Evolutionary conservation across 208 protist species (phyloP).

Genomic region (Leishmania mexicana): DNA sequence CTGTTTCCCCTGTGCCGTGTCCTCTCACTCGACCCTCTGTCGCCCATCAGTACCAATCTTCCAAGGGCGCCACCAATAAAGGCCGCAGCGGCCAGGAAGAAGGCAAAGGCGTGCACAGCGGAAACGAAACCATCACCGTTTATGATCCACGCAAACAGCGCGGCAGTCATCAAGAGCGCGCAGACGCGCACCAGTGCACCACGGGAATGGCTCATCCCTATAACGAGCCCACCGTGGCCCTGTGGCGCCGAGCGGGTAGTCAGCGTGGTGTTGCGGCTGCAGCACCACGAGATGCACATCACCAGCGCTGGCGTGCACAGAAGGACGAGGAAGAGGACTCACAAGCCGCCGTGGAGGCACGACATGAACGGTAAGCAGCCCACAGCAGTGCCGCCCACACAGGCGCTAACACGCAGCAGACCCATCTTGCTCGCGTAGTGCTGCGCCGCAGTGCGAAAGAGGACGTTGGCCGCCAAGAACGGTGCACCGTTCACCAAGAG

Average conservation of each 20-base stretch:
- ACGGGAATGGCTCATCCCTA: slow-evolving; percentile 73
- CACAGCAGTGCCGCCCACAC: slow-evolving; percentile 19
- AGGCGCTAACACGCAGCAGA: slow-evolving; percentile 43
- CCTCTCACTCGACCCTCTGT: slow-evolving; percentile 6
- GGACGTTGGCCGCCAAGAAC: slow-evolving; percentile 40
- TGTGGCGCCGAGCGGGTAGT: slow-evolving; percentile 49
- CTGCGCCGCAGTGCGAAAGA: slow-evolving; percentile 38
- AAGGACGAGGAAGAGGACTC: slow-evolving; percentile 25
- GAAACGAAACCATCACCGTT: slow-evolving; percentile 34
- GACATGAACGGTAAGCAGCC: slow-evolving; percentile 22
- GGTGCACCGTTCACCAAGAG: slow-evolving; percentile 56
- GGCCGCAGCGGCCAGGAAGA: slow-evolving; percentile 33
- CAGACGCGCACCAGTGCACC: slow-evolving; percentile 47
- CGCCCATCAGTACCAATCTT: slow-evolving; percentile 23
- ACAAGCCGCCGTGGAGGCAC: neutral
- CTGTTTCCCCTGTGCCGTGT: neutral
- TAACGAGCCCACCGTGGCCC: slow-evolving; percentile 49
- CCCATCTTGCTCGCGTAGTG: slow-evolving; percentile 43
- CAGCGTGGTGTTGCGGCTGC: slow-evolving; percentile 60
- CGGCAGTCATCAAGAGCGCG: slow-evolving; percentile 38
- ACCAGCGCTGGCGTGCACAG: slow-evolving; percentile 32
- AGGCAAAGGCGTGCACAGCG: slow-evolving; percentile 63
- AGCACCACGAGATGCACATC: slow-evolving; percentile 62
- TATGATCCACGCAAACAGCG: slow-evolving; percentile 64
- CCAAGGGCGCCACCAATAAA: slow-evolving; percentile 44